phyloP scores from a whole-genome alignment of 2,329 filamentous ascomycete species.

The Alternaria triticina region DNA sequence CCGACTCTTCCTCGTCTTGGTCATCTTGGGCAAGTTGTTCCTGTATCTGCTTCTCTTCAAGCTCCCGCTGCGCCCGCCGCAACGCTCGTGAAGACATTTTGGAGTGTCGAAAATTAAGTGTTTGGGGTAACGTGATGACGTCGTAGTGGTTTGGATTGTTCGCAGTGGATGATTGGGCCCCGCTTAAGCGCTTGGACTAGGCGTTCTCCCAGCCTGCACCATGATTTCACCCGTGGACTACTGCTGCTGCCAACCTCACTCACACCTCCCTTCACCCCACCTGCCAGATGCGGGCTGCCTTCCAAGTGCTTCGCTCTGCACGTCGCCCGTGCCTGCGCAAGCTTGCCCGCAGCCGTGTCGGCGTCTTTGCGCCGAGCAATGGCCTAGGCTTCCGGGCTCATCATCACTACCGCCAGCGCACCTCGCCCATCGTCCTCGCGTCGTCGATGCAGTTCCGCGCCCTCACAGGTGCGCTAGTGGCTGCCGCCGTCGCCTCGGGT shows the following conservation, averaged over 20 bases:
- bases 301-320: constrained; percentile 72
- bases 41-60: constrained; percentile 62
- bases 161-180: constrained; percentile 17
- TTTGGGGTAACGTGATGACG: constrained; percentile 25
- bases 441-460: constrained; percentile 79
- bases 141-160: constrained; percentile 13
- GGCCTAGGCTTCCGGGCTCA: constrained; percentile 57
- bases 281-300: constrained; percentile 71
- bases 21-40: constrained; percentile 44
- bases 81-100: constrained; percentile 71
- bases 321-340: constrained; percentile 69
- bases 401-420: constrained; percentile 47
- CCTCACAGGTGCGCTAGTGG: constrained; percentile 70
- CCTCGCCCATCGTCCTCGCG: constrained; percentile 58
- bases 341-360: constrained; percentile 59
- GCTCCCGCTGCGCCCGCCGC: constrained; percentile 67
- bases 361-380: constrained; percentile 49
- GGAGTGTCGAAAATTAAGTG: constrained; percentile 9
- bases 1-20: constrained; percentile 47
- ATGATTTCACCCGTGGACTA: constrained; percentile 14
- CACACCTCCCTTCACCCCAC: constrained; percentile 14
- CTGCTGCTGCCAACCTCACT: constrained; percentile 10
- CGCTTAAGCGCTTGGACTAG: constrained; percentile 10
- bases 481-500: constrained; percentile 73
- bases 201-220: constrained; percentile 12